Evolutionary conservation across 2,329 filamentous ascomycete genomes (phyloP).

Genomic region (Diaporthe longicolla): DNA sequence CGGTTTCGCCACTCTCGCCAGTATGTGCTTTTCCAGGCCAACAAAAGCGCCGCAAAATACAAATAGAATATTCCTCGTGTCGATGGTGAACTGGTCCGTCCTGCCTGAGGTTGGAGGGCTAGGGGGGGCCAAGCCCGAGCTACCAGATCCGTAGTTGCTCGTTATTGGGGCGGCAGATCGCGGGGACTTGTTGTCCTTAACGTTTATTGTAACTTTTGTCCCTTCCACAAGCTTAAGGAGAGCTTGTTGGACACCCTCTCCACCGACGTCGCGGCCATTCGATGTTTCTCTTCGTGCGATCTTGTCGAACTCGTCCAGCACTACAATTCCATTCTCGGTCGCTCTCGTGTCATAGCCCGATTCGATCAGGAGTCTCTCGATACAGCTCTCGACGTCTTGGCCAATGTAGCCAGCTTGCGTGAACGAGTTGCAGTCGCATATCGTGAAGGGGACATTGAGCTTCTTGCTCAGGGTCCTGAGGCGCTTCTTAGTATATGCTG

Average conservation of each 20-base stretch:
- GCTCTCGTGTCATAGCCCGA: conserved; percentile 89
- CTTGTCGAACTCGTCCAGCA: conserved; percentile 97
- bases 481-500: conserved; percentile 16
- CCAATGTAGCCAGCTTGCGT: conserved; percentile 98
- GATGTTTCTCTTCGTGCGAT: conserved; percentile 89
- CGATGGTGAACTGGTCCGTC: conserved; percentile 78
- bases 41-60: conserved; percentile 97
- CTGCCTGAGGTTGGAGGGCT: conserved; percentile 63
- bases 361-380: conserved; percentile 90
- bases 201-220: conserved; percentile 91
- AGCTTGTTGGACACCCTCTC: conserved; percentile 96
- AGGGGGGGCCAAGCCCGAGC: conserved; percentile 62
- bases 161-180: conserved; percentile 67
- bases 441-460: conserved; percentile 95
- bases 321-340: conserved; percentile 93
- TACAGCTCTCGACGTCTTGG: conserved; percentile 96
- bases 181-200: conserved; percentile 80
- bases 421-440: conserved; percentile 95
- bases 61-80: conserved; percentile 97
- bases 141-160: conserved; percentile 64
- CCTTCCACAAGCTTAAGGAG: conserved; percentile 96
- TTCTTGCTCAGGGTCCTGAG: conserved; percentile 88
- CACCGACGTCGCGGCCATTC: conserved; percentile 93
- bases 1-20: conserved; percentile 86
- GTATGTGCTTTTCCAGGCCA: conserved; percentile 87